A percentile compares a stretch with the other conserved stretches of the same genome.
Evolutionary conservation across 306 rosid species (phyloP).

Genomic region (Sicyos baderoa): DNA sequence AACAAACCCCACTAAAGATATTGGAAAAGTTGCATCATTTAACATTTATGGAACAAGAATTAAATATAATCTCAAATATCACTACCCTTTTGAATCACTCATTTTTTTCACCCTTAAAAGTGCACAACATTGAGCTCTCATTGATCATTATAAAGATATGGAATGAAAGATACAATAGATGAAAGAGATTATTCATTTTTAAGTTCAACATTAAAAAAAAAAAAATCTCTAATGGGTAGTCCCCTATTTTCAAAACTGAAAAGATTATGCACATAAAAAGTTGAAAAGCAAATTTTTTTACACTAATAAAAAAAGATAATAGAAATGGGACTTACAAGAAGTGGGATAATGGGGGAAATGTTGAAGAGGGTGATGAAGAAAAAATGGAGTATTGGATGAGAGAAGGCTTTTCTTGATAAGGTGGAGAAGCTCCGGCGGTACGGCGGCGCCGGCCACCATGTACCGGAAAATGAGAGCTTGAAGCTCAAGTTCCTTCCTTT

Average conservation of each 20-base stretch:
- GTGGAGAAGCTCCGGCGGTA: slow-evolving; percentile 81
- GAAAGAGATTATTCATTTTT: no score
- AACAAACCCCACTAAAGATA: neutral
- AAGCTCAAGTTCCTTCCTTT: slow-evolving; percentile 95
- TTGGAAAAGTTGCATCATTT: neutral
- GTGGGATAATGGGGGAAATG: slow-evolving; percentile 44
- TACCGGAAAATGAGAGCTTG: slow-evolving; percentile 83
- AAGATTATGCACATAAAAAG: no score
- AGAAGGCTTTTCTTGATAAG: slow-evolving; percentile 77
- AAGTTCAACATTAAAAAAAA: no score
- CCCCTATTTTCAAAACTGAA: neutral
- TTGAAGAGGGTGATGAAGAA: slow-evolving; percentile 30
- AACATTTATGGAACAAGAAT: no score
- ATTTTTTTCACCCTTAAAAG: neutral
- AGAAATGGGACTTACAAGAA: slow-evolving; percentile 44
- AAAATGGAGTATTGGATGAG: slow-evolving; percentile 33
- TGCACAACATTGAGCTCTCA: neutral
- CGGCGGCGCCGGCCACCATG: slow-evolving; percentile 79
- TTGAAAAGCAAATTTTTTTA: no score
- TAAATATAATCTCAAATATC: neutral
- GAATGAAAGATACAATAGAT: no score
- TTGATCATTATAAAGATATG: neutral
- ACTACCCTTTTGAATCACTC: neutral
- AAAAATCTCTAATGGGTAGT: no score
- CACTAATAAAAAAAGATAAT: no score